Evolutionary conservation across 345 rosid species (phyloP), one percentile per base, ranked within the genome.

Genomic region (Gossypioides kirkii): DNA sequence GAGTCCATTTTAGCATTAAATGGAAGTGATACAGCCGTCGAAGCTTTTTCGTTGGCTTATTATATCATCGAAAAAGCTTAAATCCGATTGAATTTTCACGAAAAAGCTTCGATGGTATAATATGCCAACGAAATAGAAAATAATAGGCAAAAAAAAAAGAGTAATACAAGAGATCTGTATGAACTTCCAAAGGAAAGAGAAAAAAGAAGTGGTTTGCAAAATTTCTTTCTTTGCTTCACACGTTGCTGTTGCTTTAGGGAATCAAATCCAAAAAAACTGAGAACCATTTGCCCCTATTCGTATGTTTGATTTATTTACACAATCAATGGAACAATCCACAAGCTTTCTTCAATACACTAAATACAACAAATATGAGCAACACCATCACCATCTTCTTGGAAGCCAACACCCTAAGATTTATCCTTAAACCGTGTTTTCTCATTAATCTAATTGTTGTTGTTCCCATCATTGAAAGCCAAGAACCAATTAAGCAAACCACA

Each of bases 381-480:
- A 86, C 80, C 79, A 71, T 78, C 78, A 87, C 83, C 32, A 89
- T 82, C 86, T 86, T 91, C 80, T 94, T 94, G 2, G 96, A 94
- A 10, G 98, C 97, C 60, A 94, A 70, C 25, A 88, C 79, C 75
- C 97, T 86, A 18, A 94, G 91, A 61, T 94, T 92, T 63, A 94
- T 78, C 80, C 88, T 78, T 61, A 89, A 6, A 2, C 91, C 90
- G 1, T 77, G 87, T 80, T 82, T 85, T 79, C 86, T 90, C 98
- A 90, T 91, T 45, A 84, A 67, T 71, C 77, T 80, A 52, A 82
- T 65, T 7, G 78, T 59, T 4, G 73, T 74, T 10, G 80, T 67
- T 42, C 80, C 82, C 65, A 84, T 10, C 78, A 81, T 83, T 38
- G 82, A 74, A 74, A 91, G 77, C 88, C 91, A 88, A 11, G 83